Percentiles rank a stretch among this genome's conserved stretches.
These are phyloP conservation scores for Phytophthora meadii DNA, from an alignment of 352 stramenopile genomes.

Conservation along the genomic window DNA sequence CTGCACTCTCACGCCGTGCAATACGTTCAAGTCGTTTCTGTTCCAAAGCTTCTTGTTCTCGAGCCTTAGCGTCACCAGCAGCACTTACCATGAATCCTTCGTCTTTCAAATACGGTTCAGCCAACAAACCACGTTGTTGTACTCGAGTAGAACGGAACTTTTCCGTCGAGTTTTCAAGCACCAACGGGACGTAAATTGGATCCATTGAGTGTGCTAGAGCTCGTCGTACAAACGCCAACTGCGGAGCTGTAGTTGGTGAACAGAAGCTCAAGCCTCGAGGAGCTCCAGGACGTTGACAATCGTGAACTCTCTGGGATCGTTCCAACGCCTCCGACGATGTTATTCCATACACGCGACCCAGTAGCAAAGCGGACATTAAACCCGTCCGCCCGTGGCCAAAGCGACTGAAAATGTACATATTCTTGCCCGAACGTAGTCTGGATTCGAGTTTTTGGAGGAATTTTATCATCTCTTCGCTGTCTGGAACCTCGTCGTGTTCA, in stretches of 20 bases:
- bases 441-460: conserved; percentile 58
- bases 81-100: conserved; percentile 73
- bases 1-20: conserved; percentile 49
- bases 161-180: conserved; percentile 50
- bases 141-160: conserved; percentile 48
- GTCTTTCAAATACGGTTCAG: conserved; percentile 45
- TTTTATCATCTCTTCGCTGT: conserved; percentile 29
- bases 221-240: conserved; percentile 55
- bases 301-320: conserved; percentile 68
- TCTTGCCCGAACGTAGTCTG: conserved; percentile 54
- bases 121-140: conserved; percentile 61
- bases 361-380: conserved; percentile 66
- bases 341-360: conserved; percentile 78
- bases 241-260: conserved; percentile 57
- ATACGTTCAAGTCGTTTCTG: conserved; percentile 49
- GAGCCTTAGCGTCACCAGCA: conserved; percentile 30
- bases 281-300: conserved; percentile 52
- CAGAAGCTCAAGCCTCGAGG: conserved; percentile 38
- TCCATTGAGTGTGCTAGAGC: conserved; percentile 58
- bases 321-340: conserved; percentile 63
- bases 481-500: conserved; percentile 43
- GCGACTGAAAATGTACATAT: conserved; percentile 81
- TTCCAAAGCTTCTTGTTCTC: conserved; percentile 37
- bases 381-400: conserved; percentile 76
- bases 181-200: conserved; percentile 68